phyloP scores from a whole-genome alignment of 2,329 filamentous ascomycete genomes.

The Alternaria tenuissima region DNA sequence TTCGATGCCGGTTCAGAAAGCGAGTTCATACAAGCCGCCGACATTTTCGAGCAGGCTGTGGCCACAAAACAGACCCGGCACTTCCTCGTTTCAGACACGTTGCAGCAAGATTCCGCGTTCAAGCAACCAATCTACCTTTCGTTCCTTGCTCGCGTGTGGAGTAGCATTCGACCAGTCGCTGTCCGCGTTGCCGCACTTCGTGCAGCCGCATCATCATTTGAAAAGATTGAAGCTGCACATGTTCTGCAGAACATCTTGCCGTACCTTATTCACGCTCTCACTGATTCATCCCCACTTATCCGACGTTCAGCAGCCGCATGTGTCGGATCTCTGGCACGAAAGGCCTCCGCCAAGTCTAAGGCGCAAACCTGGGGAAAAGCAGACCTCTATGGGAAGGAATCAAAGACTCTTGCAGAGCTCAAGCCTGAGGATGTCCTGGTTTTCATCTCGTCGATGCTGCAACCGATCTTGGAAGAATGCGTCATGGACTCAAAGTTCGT shows the following conservation, averaged over 20 bases:
- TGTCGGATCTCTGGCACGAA: constrained; percentile 49
- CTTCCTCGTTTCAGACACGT: constrained; percentile 64
- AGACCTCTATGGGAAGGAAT: constrained; percentile 66
- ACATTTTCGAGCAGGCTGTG: constrained; percentile 42
- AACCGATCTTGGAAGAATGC: constrained; percentile 84
- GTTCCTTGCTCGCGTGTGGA: constrained; percentile 80
- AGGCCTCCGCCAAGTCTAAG: constrained; percentile 20
- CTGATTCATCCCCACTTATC: constrained; percentile 78
- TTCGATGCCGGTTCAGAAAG: constrained; percentile 25
- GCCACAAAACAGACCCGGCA: constrained; percentile 26
- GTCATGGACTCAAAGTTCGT: constrained; percentile 80
- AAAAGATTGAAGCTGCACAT: constrained; percentile 52
- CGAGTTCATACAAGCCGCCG: constrained; percentile 42
- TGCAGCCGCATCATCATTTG: constrained; percentile 51
- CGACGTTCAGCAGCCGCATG: constrained; percentile 78
- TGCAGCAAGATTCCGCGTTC: constrained; percentile 64
- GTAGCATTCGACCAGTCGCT: constrained; percentile 72
- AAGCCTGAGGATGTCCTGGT: constrained; percentile 65
- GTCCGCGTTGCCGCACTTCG: constrained; percentile 75
- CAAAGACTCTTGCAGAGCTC: constrained; percentile 61
- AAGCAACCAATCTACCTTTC: constrained; percentile 73
- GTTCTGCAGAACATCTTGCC: constrained; percentile 86
- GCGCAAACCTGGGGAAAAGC: constrained; percentile 33
- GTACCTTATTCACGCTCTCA: constrained; percentile 77
- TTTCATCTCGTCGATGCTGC: constrained; percentile 71